Percentiles rank a stretch among this genome's conserved stretches.
These are phyloP conservation scores for Moringa oleifera DNA, from an alignment of 345 rosid species.

Conservation along the genomic window DNA sequence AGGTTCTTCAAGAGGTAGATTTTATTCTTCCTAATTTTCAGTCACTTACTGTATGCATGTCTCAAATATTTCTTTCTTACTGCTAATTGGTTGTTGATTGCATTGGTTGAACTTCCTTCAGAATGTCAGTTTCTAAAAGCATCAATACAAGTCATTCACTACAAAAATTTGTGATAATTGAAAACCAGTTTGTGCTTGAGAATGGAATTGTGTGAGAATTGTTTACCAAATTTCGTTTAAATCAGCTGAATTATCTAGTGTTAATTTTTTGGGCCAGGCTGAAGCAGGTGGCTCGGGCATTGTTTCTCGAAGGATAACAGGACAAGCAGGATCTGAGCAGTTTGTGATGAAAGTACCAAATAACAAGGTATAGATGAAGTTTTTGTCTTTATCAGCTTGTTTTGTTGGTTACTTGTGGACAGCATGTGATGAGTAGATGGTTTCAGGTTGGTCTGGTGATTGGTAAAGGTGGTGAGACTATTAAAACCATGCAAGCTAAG, in stretches of 20 bases:
- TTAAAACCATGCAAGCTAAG: conserved; percentile 92
- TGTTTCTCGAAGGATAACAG: conserved; percentile 65
- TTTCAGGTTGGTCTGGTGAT: conserved; percentile 97
- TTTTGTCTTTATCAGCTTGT: conserved; percentile 8
- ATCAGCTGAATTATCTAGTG: not conserved
- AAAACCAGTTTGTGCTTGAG: not conserved
- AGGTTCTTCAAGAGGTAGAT: conserved; percentile 79
- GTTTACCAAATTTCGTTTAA: too few relatives aligned
- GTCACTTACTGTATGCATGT: not conserved
- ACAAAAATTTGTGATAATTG: not conserved
- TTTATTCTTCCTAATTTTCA: not conserved
- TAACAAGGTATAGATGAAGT: conserved; percentile 59
- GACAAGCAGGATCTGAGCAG: conserved; percentile 72
- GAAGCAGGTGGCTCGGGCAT: conserved; percentile 88
- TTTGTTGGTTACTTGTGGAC: conserved; percentile 7
- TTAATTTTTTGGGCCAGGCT: conserved; percentile 47
- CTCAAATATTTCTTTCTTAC: not conserved
- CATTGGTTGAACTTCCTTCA: not conserved
- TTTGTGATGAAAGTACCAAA: conserved; percentile 75
- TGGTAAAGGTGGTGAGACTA: conserved; percentile 99
- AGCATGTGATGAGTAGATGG: conserved; percentile 19
- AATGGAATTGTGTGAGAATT: too few relatives aligned
- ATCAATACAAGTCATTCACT: not conserved
- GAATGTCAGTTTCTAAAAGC: not conserved
- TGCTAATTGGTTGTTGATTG: not conserved